Evolutionary conservation across 129 eudicot genomes (phyloP).

Genomic region (Gnaphalium uliginosum): DNA sequence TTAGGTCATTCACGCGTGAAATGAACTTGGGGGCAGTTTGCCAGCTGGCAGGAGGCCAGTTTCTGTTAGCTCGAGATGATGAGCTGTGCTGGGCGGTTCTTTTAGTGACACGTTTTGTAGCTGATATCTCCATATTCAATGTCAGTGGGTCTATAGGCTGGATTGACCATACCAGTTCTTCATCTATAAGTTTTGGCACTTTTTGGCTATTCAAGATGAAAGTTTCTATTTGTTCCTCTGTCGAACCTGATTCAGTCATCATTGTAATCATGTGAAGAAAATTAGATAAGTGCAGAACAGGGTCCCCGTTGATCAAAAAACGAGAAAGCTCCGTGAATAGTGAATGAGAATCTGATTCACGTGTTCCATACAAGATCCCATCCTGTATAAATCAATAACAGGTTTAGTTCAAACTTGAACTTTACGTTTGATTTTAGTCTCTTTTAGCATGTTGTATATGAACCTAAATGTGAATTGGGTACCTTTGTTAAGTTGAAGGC

Average conservation of each 20-base stretch:
- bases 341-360: conserved; percentile 60
- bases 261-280: conserved; percentile 76
- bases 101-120: conserved; percentile 11
- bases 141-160: conserved; percentile 20
- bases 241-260: conserved; percentile 72
- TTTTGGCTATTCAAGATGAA: conserved; percentile 70
- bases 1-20: conserved; percentile 6
- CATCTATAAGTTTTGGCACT: conserved; percentile 55
- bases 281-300: conserved; percentile 68
- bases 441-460: background rate
- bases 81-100: conserved; percentile 26
- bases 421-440: too few species aligned
- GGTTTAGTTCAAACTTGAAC: background rate
- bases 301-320: conserved; percentile 47
- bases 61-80: conserved; percentile 28
- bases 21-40: conserved; percentile 57
- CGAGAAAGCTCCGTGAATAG: conserved; percentile 72
- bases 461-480: background rate
- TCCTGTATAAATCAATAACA: conserved; percentile 30
- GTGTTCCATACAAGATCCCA: conserved; percentile 46
- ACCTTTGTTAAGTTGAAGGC: too few species aligned
- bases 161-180: conserved; percentile 66
- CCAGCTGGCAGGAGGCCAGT: conserved; percentile 71
- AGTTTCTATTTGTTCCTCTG: conserved; percentile 59
- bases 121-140: conserved; percentile 18